Conservation (phyloP, 208 protist genomes). For the Crithidia mellificae region DNA sequence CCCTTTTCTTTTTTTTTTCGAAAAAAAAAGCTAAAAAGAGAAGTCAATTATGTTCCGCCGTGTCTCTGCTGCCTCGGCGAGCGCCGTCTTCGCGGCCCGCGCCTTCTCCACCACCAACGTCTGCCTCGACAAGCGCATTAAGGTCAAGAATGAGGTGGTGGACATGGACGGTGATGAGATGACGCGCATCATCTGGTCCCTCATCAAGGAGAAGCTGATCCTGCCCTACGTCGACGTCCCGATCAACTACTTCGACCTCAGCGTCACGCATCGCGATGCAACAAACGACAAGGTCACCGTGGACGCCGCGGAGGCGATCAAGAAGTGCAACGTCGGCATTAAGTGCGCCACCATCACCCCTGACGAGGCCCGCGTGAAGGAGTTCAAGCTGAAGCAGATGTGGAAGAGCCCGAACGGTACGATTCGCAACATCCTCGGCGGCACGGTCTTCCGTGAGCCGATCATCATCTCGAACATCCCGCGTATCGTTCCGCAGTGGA, state of each 20-base stretch:
- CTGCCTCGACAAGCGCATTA: conserved; percentile 68
- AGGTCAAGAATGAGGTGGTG: conserved; percentile 93
- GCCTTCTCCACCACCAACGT: conserved; percentile 56
- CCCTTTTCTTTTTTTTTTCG: background rate
- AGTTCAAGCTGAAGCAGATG: conserved; percentile 98
- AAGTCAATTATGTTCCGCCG: conserved; percentile 62
- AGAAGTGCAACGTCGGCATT: conserved; percentile 95
- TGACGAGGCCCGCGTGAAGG: conserved; percentile 96
- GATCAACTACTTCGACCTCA: conserved; percentile 97
- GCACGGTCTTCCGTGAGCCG: conserved; percentile 98
- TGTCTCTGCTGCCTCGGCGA: conserved; percentile 30
- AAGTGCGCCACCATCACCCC: conserved; percentile 99
- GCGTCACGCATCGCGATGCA: conserved; percentile 92
- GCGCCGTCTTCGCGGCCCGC: conserved; percentile 30
- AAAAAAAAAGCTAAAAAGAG: no score
- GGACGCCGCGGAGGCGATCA: conserved; percentile 94
- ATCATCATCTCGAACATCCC: conserved; percentile 96
- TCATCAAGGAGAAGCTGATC: conserved; percentile 98
- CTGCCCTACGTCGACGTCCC: conserved; percentile 96
- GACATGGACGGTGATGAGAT: conserved; percentile 99
- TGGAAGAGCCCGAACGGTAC: conserved; percentile 99
- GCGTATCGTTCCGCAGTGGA: conserved; percentile 93
- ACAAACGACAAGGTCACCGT: conserved; percentile 96
- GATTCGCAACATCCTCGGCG: conserved; percentile 98
- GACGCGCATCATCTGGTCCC: conserved; percentile 96